Evolutionary conservation across 257 asterid species (phyloP).

Genomic region (Prunella vulgaris): DNA sequence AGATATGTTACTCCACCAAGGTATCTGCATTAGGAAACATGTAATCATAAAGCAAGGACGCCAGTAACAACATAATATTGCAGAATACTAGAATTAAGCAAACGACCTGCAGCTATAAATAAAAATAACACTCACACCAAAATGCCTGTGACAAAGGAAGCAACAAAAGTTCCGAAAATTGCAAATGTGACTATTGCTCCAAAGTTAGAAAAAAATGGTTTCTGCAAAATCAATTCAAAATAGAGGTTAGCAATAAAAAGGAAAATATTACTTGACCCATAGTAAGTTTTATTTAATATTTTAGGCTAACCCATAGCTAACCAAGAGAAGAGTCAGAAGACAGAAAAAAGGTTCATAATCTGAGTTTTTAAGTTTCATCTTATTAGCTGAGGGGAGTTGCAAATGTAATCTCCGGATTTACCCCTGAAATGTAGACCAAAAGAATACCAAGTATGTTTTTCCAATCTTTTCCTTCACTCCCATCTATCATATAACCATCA

Average conservation of each 20-base stretch:
- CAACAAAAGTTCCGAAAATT: slow-evolving; percentile 78
- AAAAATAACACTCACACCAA: slow-evolving; percentile 74
- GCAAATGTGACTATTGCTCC: slow-evolving; percentile 96
- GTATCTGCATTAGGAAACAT: slow-evolving; percentile 51
- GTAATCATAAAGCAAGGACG: slow-evolving; percentile 12
- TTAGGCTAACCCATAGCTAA: neutral
- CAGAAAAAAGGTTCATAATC: neutral
- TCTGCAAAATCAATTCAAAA: slow-evolving; percentile 52
- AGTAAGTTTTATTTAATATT: neutral
- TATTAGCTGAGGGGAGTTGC: neutral
- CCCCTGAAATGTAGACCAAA: slow-evolving; percentile 4
- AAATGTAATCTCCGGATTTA: neutral
- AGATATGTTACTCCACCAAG: slow-evolving; percentile 78
- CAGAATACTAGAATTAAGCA: neutral
- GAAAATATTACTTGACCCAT: neutral
- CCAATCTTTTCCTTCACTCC: neutral
- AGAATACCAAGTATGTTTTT: neutral
- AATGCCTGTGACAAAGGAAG: slow-evolving; percentile 86
- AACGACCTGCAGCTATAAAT: slow-evolving; percentile 16
- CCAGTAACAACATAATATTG: slow-evolving; percentile 3
- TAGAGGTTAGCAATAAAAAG: slow-evolving; percentile 9
- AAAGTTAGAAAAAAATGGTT: slow-evolving; percentile 96
- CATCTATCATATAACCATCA: slow-evolving; percentile 6
- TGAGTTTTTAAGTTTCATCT: neutral
- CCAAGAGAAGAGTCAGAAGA: neutral